Evolutionary conservation across 1,284 basidiomycete genomes (phyloP).

Genomic region (Cryptococcus sp.): DNA sequence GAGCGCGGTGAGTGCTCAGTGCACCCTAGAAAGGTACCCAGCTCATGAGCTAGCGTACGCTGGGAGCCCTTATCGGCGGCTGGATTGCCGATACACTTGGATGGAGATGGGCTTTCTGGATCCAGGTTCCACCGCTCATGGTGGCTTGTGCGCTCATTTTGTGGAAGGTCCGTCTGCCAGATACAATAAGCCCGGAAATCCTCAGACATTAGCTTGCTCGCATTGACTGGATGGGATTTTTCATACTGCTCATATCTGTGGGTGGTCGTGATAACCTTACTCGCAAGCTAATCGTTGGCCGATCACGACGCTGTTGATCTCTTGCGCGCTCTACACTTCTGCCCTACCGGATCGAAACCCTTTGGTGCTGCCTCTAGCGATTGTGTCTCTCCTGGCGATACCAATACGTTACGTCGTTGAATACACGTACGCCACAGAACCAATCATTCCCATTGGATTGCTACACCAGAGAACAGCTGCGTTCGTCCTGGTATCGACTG

Average conservation of each 20-base stretch:
- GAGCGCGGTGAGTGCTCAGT: background rate
- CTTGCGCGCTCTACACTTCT: slow-evolving; percentile 5
- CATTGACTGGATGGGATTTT: slow-evolving; percentile 5
- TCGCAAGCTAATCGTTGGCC: background rate
- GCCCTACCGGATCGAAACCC: background rate
- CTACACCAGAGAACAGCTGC: background rate
- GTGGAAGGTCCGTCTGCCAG: slow-evolving; percentile 7
- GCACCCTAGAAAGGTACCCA: too few species aligned
- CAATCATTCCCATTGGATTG: slow-evolving; percentile 5
- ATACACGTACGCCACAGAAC: background rate
- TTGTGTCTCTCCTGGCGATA: background rate
- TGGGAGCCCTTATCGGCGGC: slow-evolving; percentile 3
- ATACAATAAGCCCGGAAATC: background rate
- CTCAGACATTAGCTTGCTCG: background rate
- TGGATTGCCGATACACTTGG: slow-evolving; percentile 3
- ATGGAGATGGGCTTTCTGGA: slow-evolving; percentile 10
- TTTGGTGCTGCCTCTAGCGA: background rate
- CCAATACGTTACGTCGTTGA: slow-evolving; percentile 1
- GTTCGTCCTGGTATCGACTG: slow-evolving; percentile 1
- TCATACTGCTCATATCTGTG: slow-evolving; percentile 4
- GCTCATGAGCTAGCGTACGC: background rate
- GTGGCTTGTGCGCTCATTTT: slow-evolving; percentile 4
- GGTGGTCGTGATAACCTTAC: background rate
- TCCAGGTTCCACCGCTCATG: slow-evolving; percentile 4
- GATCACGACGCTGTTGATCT: slow-evolving; percentile 4